Conservation (phyloP, 2,329 filamentous ascomycete genomes). For the Amauroascus niger region DNA sequence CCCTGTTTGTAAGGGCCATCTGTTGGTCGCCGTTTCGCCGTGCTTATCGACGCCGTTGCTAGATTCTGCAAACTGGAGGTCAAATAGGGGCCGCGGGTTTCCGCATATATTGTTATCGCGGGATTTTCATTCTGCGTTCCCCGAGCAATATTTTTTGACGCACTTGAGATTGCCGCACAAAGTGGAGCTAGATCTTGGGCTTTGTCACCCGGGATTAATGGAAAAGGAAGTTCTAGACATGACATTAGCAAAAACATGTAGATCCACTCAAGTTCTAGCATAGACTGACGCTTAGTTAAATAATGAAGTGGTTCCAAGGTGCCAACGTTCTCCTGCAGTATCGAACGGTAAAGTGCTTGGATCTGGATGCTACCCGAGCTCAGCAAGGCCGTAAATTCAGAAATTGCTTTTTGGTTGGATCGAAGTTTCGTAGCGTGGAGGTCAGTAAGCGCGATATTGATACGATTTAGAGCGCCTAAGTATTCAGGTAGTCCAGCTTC, state of each 20-base stretch:
- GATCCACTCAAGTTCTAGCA: neutral
- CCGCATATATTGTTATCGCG: constrained; percentile 72
- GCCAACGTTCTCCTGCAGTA: constrained; percentile 66
- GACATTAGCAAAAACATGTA: constrained; percentile 2
- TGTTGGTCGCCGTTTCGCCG: constrained; percentile 62
- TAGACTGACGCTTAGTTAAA: constrained; percentile 66
- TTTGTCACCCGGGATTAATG: constrained; percentile 65
- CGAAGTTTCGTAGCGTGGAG: constrained; percentile 84
- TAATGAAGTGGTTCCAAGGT: constrained; percentile 84
- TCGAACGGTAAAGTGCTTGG: constrained; percentile 70
- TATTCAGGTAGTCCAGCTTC: constrained; percentile 75
- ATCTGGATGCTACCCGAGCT: constrained; percentile 72
- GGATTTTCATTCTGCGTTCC: constrained; percentile 48
- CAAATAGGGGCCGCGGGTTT: constrained; percentile 80
- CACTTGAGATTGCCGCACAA: constrained; percentile 62
- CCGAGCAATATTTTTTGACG: constrained; percentile 45
- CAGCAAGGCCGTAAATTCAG: constrained; percentile 67
- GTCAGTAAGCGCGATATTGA: constrained; percentile 72
- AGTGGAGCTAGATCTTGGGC: constrained; percentile 68
- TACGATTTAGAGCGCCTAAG: constrained; percentile 77
- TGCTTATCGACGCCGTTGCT: constrained; percentile 74
- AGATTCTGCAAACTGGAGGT: constrained; percentile 72
- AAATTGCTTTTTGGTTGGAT: constrained; percentile 80
- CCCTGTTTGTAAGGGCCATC: constrained; percentile 80
- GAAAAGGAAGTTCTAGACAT: constrained; percentile 57